phyloP scores from a whole-genome alignment of 768 basidiomycete species.

The Panaeolus cyanescens region DNA sequence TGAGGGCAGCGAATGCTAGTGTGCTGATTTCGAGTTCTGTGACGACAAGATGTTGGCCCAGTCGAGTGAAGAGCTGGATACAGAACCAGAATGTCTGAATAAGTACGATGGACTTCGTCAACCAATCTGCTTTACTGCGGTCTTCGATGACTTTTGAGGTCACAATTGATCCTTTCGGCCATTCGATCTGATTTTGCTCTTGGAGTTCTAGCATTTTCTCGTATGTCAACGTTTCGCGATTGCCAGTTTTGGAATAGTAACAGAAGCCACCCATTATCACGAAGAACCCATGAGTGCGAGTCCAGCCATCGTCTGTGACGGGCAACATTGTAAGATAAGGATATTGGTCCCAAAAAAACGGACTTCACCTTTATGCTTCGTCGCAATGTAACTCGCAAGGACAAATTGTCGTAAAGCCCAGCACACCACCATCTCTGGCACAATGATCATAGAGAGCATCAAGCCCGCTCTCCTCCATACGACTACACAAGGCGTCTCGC shows the following conservation, averaged over 20 bases:
- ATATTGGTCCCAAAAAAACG: background rate
- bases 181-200: slow-evolving; percentile 4
- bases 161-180: slow-evolving; percentile 6
- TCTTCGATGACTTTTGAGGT: slow-evolving; percentile 17
- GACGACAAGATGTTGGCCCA: slow-evolving; percentile 20
- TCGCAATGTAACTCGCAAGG: slow-evolving; percentile 10
- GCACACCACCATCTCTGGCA: slow-evolving; percentile 18
- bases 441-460: slow-evolving; percentile 11
- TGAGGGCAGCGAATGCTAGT: slow-evolving; percentile 30
- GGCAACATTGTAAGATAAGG: background rate
- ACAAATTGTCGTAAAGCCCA: slow-evolving; percentile 21
- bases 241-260: background rate
- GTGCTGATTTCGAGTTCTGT: slow-evolving; percentile 39
- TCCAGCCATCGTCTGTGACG: background rate
- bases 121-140: slow-evolving; percentile 29
- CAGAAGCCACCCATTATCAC: slow-evolving; percentile 9
- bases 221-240: slow-evolving; percentile 3
- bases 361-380: slow-evolving; percentile 8
- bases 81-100: slow-evolving; percentile 35
- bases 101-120: slow-evolving; percentile 31
- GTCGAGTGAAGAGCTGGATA: slow-evolving; percentile 25
- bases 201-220: slow-evolving; percentile 8
- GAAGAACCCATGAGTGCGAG: background rate
- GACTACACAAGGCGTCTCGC: background rate
- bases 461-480: background rate